Conservation (phyloP, 306 rosid genomes). For the Inga laurina region DNA sequence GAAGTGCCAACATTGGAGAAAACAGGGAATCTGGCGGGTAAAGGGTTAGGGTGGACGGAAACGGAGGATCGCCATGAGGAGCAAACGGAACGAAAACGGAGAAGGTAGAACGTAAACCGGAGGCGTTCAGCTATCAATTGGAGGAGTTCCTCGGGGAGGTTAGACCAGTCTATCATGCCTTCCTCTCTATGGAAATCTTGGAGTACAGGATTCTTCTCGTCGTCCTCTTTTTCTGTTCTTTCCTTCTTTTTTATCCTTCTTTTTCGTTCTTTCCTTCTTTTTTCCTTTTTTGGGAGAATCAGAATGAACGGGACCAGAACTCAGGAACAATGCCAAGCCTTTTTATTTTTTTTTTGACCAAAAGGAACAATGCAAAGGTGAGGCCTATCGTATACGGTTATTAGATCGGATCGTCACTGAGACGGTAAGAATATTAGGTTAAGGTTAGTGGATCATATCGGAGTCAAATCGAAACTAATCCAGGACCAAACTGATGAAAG, state of each 20-base stretch:
- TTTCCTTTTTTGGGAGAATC: no score
- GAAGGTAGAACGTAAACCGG: slow-evolving; percentile 39
- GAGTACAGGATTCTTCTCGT: no score
- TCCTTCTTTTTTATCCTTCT: background rate
- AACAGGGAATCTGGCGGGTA: slow-evolving; percentile 46
- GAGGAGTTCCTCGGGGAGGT: slow-evolving; percentile 58
- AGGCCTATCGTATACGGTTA: no score
- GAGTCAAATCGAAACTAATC: no score
- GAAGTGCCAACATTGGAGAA: slow-evolving; percentile 51
- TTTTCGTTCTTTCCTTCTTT: background rate
- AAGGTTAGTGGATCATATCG: no score
- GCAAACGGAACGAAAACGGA: slow-evolving; percentile 71
- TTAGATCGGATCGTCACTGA: no score
- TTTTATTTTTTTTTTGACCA: no score
- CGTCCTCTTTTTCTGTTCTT: background rate
- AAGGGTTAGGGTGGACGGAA: slow-evolving; percentile 32
- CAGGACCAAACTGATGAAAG: no score
- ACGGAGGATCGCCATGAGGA: slow-evolving; percentile 60
- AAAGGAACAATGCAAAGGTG: no score
- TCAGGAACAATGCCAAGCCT: no score
- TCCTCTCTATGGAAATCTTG: background rate
- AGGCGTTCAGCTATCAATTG: slow-evolving; percentile 47
- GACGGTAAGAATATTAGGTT: no score
- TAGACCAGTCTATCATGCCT: slow-evolving; percentile 71
- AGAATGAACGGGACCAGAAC: background rate